These are phyloP conservation scores for Xylaria acuta DNA, from an alignment of 495 filamentous ascomycete genomes.

Conservation along the genomic window DNA sequence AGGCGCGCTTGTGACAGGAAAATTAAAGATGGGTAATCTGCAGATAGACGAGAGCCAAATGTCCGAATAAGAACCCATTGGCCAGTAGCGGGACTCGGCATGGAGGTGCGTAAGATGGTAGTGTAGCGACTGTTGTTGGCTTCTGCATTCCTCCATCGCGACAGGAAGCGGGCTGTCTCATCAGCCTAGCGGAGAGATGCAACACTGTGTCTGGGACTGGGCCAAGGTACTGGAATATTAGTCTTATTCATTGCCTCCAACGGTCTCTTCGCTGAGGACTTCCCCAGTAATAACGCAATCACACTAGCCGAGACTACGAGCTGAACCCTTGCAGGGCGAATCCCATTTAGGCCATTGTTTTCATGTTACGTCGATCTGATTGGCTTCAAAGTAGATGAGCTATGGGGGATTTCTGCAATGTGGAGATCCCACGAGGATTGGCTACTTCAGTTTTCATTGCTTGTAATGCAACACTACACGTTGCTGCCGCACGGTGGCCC, in stretches of 20 bases:
- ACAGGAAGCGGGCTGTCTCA: constrained; percentile 13
- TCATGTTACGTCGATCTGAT: constrained; percentile 33
- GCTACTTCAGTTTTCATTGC: constrained; percentile 9
- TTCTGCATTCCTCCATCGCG: constrained; percentile 25
- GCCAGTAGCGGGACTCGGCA: constrained; percentile 34
- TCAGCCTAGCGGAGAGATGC: neutral
- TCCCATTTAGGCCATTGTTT: constrained; percentile 36
- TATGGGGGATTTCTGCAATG: constrained; percentile 21
- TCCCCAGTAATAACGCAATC: constrained; percentile 37
- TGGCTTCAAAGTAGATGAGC: constrained; percentile 28
- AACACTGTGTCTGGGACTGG: constrained; percentile 13
- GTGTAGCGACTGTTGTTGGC: constrained; percentile 16
- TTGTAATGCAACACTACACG: constrained; percentile 7
- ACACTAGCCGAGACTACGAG: constrained; percentile 32
- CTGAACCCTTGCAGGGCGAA: constrained; percentile 35
- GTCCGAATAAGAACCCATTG: constrained; percentile 43
- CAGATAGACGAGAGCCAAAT: constrained; percentile 37
- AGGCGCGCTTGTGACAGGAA: constrained; percentile 22
- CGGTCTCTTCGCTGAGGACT: constrained; percentile 1
- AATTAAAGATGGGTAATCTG: constrained; percentile 36
- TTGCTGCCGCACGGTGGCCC: constrained; percentile 13
- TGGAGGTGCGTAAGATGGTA: constrained; percentile 27
- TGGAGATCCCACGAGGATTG: constrained; percentile 26
- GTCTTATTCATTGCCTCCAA: constrained; percentile 15
- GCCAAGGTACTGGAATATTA: constrained; percentile 20